phyloP scores from a whole-genome alignment of 768 basidiomycete genomes.

The Lyophyllum semitale region DNA sequence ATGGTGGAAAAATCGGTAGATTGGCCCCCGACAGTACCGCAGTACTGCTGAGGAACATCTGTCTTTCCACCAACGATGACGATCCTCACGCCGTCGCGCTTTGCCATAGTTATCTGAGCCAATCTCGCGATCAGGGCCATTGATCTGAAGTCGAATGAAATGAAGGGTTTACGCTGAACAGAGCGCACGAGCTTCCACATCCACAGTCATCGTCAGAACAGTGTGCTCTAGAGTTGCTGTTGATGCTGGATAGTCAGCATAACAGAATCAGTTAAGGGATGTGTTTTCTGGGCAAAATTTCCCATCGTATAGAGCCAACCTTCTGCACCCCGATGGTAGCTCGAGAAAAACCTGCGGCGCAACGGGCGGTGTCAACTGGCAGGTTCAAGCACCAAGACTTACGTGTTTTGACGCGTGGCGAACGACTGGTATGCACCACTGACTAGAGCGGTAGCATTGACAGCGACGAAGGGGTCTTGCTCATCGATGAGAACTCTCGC shows the following conservation, averaged over 20 bases:
- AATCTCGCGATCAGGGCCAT: background rate
- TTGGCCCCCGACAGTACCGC: constrained; percentile 65
- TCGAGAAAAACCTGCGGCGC: constrained; percentile 45
- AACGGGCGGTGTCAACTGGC: background rate
- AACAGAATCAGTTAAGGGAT: constrained; percentile 54
- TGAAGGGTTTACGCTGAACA: constrained; percentile 39
- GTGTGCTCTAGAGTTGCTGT: constrained; percentile 25
- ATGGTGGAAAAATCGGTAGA: constrained; percentile 59
- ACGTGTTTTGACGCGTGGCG: constrained; percentile 53
- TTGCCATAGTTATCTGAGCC: constrained; percentile 58
- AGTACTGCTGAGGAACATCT: constrained; percentile 53
- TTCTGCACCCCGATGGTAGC: constrained; percentile 37
- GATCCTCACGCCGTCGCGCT: constrained; percentile 55
- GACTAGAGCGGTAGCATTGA: constrained; percentile 50
- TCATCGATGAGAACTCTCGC: constrained; percentile 60
- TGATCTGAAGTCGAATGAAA: background rate
- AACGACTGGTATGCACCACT: constrained; percentile 56
- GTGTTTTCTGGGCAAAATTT: constrained; percentile 56
- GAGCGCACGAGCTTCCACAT: constrained; percentile 49
- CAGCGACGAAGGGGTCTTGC: constrained; percentile 48
- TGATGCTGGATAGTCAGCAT: constrained; percentile 45
- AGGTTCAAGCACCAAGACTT: constrained; percentile 7
- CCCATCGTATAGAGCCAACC: constrained; percentile 49
- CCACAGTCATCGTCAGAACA: constrained; percentile 20
- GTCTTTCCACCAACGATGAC: constrained; percentile 56